Evolutionary conservation across 495 filamentous ascomycete genomes (phyloP).

Genomic region (Aspergillus carlsbadensis): DNA sequence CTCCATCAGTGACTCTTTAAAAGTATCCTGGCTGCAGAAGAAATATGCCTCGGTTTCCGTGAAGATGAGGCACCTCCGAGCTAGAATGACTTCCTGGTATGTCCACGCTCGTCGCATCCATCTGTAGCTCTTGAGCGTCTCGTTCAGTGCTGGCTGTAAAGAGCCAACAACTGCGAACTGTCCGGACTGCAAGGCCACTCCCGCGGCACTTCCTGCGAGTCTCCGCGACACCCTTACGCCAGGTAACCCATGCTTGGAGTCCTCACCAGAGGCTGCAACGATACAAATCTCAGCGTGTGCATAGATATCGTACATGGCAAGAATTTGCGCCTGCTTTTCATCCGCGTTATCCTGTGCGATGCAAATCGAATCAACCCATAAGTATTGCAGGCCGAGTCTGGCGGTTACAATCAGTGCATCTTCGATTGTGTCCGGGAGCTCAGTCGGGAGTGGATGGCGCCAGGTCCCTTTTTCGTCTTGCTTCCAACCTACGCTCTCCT

Average conservation of each 20-base stretch:
- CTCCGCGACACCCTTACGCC: neutral
- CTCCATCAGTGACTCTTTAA: no score
- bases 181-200: neutral
- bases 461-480: no score
- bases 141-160: no score
- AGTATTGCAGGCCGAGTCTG: constrained; percentile 19
- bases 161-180: no score
- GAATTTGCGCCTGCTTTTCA: constrained; percentile 5
- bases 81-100: neutral
- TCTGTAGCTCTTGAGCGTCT: neutral
- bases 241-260: constrained; percentile 2
- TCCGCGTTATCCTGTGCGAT: constrained; percentile 13
- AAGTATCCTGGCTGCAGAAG: no score
- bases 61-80: no score
- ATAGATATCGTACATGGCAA: constrained; percentile 11
- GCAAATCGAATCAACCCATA: constrained; percentile 31
- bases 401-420: constrained; percentile 23
- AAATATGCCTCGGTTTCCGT: no score
- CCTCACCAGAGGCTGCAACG: neutral
- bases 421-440: constrained; percentile 22
- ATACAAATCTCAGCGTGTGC: neutral
- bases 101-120: constrained; percentile 8
- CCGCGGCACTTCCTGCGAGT: neutral
- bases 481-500: no score
- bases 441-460: no score